Evolutionary conservation across 345 rosid species (phyloP), one percentile per base, ranked within the genome.

Genomic region (Salix caprea): DNA sequence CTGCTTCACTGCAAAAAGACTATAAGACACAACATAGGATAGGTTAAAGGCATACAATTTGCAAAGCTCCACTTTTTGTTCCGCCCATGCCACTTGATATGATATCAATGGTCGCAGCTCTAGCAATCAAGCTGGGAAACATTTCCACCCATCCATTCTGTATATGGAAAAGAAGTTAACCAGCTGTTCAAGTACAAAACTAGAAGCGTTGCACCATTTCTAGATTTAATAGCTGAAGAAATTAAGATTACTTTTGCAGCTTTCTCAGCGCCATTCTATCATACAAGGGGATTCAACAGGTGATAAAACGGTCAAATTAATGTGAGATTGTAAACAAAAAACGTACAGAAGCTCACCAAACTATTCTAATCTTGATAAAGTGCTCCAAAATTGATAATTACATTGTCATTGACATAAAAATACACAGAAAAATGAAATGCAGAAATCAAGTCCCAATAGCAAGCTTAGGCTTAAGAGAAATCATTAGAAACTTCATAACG

Each of bases 121-220:
- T 78, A 3, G 87, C 77, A 50, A 94, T 78, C 81, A 92, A 72
- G 64, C 83, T 79, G 4, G 87, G 89, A 82, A 92, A 94, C 84
- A 85, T 86, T 36, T 88, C 91, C 16, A 56, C 78, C 97, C 97
- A 94, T 44, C 82, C 86, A 75, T 84, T 87, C 98, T 94, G 70
- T 76, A 56, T 16, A 18, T 60, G 76, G 7, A 71, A 73, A 70
- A 65, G 60, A 18, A 70, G 6, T 19, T 34, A 54, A 73, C 28
- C 60, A 70, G 9, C 23, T n/a, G 66, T 44, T 74, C 36, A 67
- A 24, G 68, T 8, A 40, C 46, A 66, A 23, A 69, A 64, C 52
- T 39, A 46, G 70, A 60, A 75, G 52, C 52, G 24, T 5, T 30
- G 8, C 16, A 21, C 26, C 30, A 21, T 15, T 21, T 50, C 0